Base-by-base conservation (phyloP, 305 asterid species). In the Fraxinus angustifolia region DNA sequence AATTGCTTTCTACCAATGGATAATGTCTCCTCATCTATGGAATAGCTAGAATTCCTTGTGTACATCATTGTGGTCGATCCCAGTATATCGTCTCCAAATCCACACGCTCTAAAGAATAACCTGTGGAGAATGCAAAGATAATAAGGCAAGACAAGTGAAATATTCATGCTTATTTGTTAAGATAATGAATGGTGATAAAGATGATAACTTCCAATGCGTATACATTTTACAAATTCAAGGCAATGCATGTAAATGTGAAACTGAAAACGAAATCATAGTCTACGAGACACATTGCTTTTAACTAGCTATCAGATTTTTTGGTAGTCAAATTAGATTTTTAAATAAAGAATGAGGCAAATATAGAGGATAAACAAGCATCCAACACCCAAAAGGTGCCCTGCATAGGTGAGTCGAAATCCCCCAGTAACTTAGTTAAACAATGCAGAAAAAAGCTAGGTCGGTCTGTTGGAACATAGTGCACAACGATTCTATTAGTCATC, bases 21-120 rank as follows among this genome's bases (percentile, higher is more conserved):
- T 84, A 83, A 72, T 71, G 67, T 81, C 80, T 85, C 87, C 79
- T 88, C 89, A 50, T 83, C 87, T 62, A 73, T 40, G 53, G 88
- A 78, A 77, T 33, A n/a, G 60, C 77, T 78, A 21, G 90, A 78
- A 7, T 90, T 82, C 71, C 87, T 81, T 0, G 93, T 65, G 85
- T 92, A 92, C 94, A 91, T 90, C 99, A 95, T 95, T 26, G 98
- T 92, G 3, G 93, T 93, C 82, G 98, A 91, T 85, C 84, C 91
- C 12, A 91, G 85, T 77, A 83, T 81, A 84, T 93, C 97, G 10
- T 90, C 92, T 77, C 92, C 98, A 77, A 93, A 95, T 81, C 97
- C 99, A 75, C 98, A 95, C 21, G 89, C 93, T 80, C 78, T 79
- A 17, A 91, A 91, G 80, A 95, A 91, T 3, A 31, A 81, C 90